Percentiles rank a stretch among this genome's conserved stretches.
These are phyloP conservation scores for Lactuca sativa DNA, from an alignment of 129 eudicot genomes.

Conservation along the genomic window DNA sequence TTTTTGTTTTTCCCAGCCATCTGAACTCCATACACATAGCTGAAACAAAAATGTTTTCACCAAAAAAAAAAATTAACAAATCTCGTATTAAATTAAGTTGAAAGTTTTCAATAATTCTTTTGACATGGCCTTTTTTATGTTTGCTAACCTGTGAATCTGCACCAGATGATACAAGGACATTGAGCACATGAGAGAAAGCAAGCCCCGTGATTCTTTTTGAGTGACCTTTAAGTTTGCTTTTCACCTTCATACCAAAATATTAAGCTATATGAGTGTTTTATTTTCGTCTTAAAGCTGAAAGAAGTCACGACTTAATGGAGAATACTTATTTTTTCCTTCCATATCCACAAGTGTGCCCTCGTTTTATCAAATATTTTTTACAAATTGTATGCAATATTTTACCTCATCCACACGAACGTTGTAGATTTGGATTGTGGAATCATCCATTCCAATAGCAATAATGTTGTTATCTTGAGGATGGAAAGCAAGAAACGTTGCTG, in stretches of 20 bases:
- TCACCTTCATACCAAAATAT: slow-evolving; percentile 49
- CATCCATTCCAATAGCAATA: slow-evolving; percentile 88
- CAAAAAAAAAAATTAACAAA: neutral
- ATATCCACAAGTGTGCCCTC: no score
- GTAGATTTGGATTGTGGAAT: slow-evolving; percentile 68
- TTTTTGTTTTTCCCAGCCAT: slow-evolving; percentile 88
- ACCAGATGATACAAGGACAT: slow-evolving; percentile 89
- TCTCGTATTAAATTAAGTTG: neutral
- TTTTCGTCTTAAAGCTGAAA: no score
- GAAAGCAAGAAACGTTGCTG: slow-evolving; percentile 80
- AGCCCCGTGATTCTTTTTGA: slow-evolving; percentile 89
- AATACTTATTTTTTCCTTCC: no score
- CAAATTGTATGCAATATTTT: neutral
- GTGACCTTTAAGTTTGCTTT: slow-evolving; percentile 99
- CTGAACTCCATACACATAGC: slow-evolving; percentile 94
- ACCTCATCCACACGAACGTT: slow-evolving; percentile 85
- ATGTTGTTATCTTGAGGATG: slow-evolving; percentile 87
- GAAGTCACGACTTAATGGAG: no score
- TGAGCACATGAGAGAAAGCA: slow-evolving; percentile 84
- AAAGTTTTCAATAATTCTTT: neutral
- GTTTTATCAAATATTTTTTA: neutral
- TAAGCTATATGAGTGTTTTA: no score
- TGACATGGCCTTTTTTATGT: neutral
- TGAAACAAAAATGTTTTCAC: slow-evolving; percentile 28
- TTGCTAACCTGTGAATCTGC: slow-evolving; percentile 93